Evolutionary conservation across 192 early-diverging fungal genomes (phyloP), one percentile per base, ranked within the genome.

Genomic region (Geranomyces variabilis): DNA sequence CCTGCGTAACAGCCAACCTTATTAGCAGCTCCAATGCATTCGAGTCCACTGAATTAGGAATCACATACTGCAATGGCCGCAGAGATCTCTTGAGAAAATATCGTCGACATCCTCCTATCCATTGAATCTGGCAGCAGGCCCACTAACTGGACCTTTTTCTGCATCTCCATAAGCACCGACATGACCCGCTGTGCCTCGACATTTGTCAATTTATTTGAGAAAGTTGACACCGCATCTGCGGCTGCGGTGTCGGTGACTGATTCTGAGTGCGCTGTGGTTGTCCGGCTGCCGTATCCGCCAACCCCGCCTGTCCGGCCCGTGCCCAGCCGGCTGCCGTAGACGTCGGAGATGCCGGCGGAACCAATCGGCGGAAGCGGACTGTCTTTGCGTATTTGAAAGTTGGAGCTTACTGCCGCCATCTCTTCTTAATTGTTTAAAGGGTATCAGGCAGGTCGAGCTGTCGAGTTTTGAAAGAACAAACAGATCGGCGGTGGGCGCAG

Each of bases 161-260:
- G 83, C 45, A 81, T 64, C 51, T 87, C 85, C 64, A 83, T 74
- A 67, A 87, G 30, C n/a, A 87, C 85, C 58, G 81, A 67, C 83
- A 87, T 81, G 49, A 87, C 78, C 4, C 85, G 63, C 62, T 87
- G 84, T 1, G 84, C 79, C 59, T 86, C 84, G 31, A 86, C 79
- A 63, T 83, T 83, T 0, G 82, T 77, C 8, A 86, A 70, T 75
- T 86, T 86, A 29, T 76, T 78, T 7, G 82, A 84, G 31, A 78
- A 33, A 6, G 51, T 53, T 17, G 51, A 41, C 36, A 3, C 36
- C 36, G 5, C 36, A 41, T 41, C 36, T 41, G 10, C 36, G 7
- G 51, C 19, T 15, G 51, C 17, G 7, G 51, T 53, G 51, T 53
- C 51, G 6, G 51, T 7, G n/a, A 53, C 51, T 7, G 51, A n/a